Conservation (phyloP, 1,284 basidiomycete species). For the Polyporus tsugae region DNA sequence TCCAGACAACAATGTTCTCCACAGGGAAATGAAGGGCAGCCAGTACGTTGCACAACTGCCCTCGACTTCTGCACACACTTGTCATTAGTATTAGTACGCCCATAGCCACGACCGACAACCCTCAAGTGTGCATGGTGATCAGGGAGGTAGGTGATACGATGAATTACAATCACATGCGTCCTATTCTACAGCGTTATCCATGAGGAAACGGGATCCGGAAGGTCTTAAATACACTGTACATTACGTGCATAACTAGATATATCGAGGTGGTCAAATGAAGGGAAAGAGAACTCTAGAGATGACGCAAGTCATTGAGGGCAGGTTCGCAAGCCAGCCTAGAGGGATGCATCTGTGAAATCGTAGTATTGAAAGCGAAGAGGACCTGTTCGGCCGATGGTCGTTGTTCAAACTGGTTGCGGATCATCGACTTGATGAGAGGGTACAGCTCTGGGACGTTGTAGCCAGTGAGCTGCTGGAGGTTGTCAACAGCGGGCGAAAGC, state of each 20-base stretch:
- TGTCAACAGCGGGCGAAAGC: constrained; percentile 1
- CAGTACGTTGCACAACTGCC: not conserved
- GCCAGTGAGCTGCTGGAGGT: constrained; percentile 54
- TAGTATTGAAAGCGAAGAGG: constrained; percentile 57
- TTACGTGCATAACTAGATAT: not conserved
- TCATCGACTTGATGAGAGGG: constrained; percentile 62
- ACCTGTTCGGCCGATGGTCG: constrained; percentile 60
- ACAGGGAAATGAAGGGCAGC: not conserved
- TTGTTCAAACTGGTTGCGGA: constrained; percentile 54
- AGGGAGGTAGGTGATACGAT: not conserved
- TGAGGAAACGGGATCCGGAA: not conserved
- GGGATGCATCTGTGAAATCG: constrained; percentile 48
- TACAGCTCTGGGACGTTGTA: constrained; percentile 64
- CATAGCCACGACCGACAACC: not conserved
- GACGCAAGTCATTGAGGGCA: not conserved
- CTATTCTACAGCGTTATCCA: not conserved
- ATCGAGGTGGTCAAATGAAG: not conserved
- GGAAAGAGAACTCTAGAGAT: not conserved
- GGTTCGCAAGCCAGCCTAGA: constrained; percentile 39
- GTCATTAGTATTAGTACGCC: not conserved
- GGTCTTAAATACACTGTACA: constrained; percentile 12
- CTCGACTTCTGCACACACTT: not conserved
- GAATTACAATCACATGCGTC: not conserved
- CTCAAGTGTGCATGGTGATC: not conserved
- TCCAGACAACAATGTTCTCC: not conserved